Base-by-base conservation (phyloP, 2,329 filamentous ascomycete genomes). In the Orbilia javanica region DNA sequence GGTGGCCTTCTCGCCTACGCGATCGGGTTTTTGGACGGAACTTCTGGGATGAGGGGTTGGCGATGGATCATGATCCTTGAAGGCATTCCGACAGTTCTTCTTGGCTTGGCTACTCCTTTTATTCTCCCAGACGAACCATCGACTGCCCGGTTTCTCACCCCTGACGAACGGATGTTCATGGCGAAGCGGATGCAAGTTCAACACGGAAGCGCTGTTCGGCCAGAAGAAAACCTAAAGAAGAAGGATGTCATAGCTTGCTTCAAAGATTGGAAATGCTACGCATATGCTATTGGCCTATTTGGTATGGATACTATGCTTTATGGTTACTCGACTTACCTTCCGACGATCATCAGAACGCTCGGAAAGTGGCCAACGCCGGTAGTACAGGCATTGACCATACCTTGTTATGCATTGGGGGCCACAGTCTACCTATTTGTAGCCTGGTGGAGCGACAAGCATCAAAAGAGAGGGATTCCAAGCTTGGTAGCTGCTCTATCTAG, bases 271-370 rank as follows among this genome's bases (percentile, higher is more conserved):
- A 93, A 92, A 82, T 88, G 93, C 25, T 93, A 90, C 87, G 84
- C 87, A 0, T 81, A 76, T 42, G 79, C 80, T 3, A 48, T 89
- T 42, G 91, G 86, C 4, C 91, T 93, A 82, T 94, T 94, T 82
- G 91, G 91, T 3, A 87, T 88, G 15, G 91, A 93, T 81, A 92
- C 90, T 0, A 92, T 94, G 89, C 86, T 94, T 0, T 94, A 94
- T 81, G 91, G 92, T 3, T 94, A 90, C 83, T 91, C 89, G 62
- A 93, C 91, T 0, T 94, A 94, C 82, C 84, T 95, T 52, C 92
- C 92, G 0, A 93, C 91, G 3, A 94, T 95, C 80, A 93, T 95
- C 83, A 86, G 88, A 48, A 89, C 88, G 3, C 88, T 94, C 64
- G 90, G 91, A 2, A 82, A 82, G 1, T 93, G 91, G 86, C 86